Percentiles rank a stretch among this genome's conserved stretches.
These are phyloP conservation scores for Trametes punicea DNA, from an alignment of 768 basidiomycete species.

Conservation along the genomic window DNA sequence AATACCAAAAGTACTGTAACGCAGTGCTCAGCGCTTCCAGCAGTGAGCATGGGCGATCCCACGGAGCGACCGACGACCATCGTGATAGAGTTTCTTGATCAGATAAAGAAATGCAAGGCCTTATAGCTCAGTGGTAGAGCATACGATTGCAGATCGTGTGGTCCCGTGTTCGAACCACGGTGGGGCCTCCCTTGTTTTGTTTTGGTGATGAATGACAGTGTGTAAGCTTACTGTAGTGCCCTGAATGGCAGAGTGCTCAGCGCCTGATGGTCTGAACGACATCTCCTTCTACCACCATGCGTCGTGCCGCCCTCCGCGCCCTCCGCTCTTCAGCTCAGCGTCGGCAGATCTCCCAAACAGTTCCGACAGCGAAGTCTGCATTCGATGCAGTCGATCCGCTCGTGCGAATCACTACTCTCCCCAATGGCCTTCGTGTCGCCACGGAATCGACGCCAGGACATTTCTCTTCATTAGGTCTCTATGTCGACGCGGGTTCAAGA, in stretches of 20 bases:
- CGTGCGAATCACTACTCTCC: constrained; percentile 75
- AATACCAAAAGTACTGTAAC: too few relatives aligned
- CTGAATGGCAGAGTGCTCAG: too few relatives aligned
- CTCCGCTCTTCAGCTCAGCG: constrained; percentile 2
- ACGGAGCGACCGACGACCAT: too few relatives aligned
- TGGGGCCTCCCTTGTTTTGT: constrained; percentile 35
- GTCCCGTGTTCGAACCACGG: constrained; percentile 59
- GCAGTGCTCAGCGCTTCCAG: too few relatives aligned
- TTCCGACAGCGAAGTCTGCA: neutral
- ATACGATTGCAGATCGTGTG: constrained; percentile 57
- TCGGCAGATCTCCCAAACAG: neutral
- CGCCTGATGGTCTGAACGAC: too few relatives aligned
- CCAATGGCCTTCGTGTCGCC: constrained; percentile 89
- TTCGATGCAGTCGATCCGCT: constrained; percentile 29
- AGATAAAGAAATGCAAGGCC: constrained; percentile 8
- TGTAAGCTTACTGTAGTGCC: too few relatives aligned
- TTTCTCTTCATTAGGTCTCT: constrained; percentile 91
- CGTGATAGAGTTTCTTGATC: neutral
- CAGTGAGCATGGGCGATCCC: too few relatives aligned
- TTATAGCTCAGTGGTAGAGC: constrained; percentile 51
- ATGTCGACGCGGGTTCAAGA: constrained; percentile 89
- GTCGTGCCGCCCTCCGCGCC: constrained; percentile 20
- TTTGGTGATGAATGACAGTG: too few relatives aligned
- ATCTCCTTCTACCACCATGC: constrained; percentile 22
- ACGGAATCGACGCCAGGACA: constrained; percentile 90